These are phyloP conservation scores for Pseudonectria buxi DNA, from an alignment of 2,329 filamentous ascomycete genomes.

Conservation along the genomic window DNA sequence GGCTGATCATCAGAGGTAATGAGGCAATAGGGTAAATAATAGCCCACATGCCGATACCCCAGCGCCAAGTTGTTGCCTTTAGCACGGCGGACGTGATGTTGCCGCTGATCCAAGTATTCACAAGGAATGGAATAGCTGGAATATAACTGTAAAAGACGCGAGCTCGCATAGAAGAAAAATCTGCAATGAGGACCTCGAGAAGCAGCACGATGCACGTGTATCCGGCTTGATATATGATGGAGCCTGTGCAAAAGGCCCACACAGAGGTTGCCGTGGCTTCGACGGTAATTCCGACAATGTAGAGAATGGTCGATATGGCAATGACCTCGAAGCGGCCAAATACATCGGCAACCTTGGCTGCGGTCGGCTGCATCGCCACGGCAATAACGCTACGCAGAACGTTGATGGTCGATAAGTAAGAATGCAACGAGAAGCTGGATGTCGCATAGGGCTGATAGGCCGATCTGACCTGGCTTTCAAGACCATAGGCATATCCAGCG, in stretches of 20 bases:
- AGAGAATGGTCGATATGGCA: conserved; percentile 48
- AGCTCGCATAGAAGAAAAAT: conserved; percentile 52
- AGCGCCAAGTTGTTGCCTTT: conserved; percentile 46
- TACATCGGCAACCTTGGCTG: conserved; percentile 56
- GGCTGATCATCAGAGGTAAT: conserved; percentile 44
- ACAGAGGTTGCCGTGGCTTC: conserved; percentile 44
- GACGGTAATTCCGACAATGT: conserved; percentile 46
- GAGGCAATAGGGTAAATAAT: conserved; percentile 53
- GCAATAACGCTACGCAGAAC: conserved; percentile 53
- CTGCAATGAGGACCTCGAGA: conserved; percentile 54
- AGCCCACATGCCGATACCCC: conserved; percentile 59
- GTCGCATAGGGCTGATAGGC: conserved; percentile 52
- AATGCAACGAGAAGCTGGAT: conserved; percentile 43
- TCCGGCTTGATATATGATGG: conserved; percentile 51
- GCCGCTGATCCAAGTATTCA: conserved; percentile 59
- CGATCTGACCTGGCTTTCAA: conserved; percentile 46
- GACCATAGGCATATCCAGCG: conserved; percentile 52
- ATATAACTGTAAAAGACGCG: conserved; percentile 57
- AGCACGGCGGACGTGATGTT: conserved; percentile 47
- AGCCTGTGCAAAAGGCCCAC: conserved; percentile 44
- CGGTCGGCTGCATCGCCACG: conserved; percentile 50
- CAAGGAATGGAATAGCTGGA: conserved; percentile 51
- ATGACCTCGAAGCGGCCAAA: conserved; percentile 57
- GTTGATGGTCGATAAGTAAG: conserved; percentile 51
- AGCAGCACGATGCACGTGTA: conserved; percentile 52